Percentiles rank a stretch among this genome's conserved stretches.
phyloP scores from a whole-genome alignment of 2,329 filamentous ascomycete species.

The Akanthomyces lecanii region DNA sequence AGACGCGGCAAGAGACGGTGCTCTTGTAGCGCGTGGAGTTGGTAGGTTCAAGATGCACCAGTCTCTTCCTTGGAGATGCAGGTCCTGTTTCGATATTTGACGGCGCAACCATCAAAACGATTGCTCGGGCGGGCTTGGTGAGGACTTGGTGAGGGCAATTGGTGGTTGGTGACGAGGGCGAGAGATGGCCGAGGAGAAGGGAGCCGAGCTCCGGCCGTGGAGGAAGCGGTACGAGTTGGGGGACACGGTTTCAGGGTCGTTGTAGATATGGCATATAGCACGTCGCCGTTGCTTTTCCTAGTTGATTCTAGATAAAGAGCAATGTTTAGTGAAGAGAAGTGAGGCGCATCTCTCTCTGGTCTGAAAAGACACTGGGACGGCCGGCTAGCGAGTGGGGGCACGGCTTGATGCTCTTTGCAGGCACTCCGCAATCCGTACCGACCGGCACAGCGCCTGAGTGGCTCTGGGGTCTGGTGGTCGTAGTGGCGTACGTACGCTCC shows the following conservation, averaged over 20 bases:
- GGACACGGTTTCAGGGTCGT: too few species aligned
- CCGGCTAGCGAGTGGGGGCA: background rate
- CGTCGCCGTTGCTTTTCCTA: background rate
- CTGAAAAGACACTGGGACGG: background rate
- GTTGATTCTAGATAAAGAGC: background rate
- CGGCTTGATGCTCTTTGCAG: background rate
- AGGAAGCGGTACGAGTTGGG: background rate
- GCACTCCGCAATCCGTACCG: background rate
- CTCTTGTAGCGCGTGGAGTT: background rate
- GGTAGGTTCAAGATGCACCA: background rate
- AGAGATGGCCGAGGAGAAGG: background rate
- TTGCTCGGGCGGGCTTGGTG: background rate
- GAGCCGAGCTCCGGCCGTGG: background rate
- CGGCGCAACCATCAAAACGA: background rate
- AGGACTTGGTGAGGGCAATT: background rate
- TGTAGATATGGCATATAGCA: too few species aligned
- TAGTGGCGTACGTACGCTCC: too few species aligned
- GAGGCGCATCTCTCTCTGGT: background rate
- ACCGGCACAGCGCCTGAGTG: too few species aligned
- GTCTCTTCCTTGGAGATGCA: background rate
- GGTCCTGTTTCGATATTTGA: too few species aligned
- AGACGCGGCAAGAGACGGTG: background rate
- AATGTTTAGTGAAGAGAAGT: background rate
- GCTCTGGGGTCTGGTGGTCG: too few species aligned
- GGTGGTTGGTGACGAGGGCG: background rate